Evolutionary conservation across 2,329 filamentous ascomycete genomes (phyloP), one percentile per base, ranked within the genome.

Genomic region (Lachnum nothofagi): DNA sequence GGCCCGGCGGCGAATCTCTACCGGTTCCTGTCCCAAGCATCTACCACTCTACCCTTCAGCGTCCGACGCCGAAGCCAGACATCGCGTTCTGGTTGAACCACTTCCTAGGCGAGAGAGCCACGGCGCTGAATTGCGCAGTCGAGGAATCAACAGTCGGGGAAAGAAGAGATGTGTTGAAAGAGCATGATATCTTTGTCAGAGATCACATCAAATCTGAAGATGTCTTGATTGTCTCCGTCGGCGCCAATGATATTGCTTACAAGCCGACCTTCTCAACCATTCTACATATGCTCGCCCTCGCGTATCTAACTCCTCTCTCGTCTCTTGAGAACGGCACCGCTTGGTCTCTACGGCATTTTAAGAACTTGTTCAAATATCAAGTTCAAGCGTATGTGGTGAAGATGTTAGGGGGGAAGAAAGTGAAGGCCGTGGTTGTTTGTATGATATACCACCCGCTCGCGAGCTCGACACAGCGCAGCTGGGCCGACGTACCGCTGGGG

Each of bases 51-150:
- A 20, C 53, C 27, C 50, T 55, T 37, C 33, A 53, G 27, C 38
- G 33, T 19, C 53, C 53, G 39, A 31, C 50, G 17, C 53, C 53
- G 19, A 55, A 53, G 27, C 50, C 53, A 3, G 53, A 55, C 44
- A 29, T 55, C 25, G 53, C 53, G 14, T 55, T 55, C 25, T 55
- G 53, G 53, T 44, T 55, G 9, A 55, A 55, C 29, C 53, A 55
- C 40, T 51, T 51, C 19, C 27, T 55, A 14, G 41, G 50, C 24
- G 42, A 47, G 39, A 37, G 38, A 12, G 52, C 45, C 34, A 54
- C 52, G 4, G 41, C 49, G 3, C 37, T 56, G 19, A 53, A 53
- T 24, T 39, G 44, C n/a, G 53, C 53, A 17, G 53, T 56, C 33
- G 53, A 56, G 41, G 52, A 27, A 19, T 52, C 52, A 10, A 52